Percentiles rank a stretch among this genome's conserved stretches.
These are phyloP conservation scores for Yamadazyma atmosphaerica DNA, from an alignment of 1,139 yeast genomes.

Conservation along the genomic window DNA sequence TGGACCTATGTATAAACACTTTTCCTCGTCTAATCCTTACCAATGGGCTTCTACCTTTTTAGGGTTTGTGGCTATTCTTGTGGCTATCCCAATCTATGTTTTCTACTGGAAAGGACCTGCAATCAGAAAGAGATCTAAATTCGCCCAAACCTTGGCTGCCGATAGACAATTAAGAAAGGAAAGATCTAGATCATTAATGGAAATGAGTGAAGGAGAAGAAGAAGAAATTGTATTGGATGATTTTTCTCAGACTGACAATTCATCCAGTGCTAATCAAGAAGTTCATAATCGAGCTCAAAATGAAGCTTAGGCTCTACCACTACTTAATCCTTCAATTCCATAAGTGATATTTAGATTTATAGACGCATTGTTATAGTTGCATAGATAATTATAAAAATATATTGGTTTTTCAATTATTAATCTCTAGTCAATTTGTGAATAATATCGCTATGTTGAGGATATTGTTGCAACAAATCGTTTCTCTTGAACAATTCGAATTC, in stretches of 20 bases:
- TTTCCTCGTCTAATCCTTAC: conserved; percentile 25
- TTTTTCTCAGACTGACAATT: not conserved
- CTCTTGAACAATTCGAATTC: conserved; percentile 19
- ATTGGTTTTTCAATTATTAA: not conserved
- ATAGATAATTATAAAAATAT: not conserved
- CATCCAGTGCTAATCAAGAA: not conserved
- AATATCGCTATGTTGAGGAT: conserved; percentile 19
- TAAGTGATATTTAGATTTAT: not conserved
- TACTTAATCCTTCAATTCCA: too few relatives aligned
- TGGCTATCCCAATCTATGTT: conserved; percentile 27
- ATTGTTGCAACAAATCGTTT: conserved; percentile 13
- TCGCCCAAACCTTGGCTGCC: conserved; percentile 32
- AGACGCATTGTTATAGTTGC: not conserved
- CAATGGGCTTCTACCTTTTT: conserved; percentile 38
- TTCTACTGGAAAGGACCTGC: conserved; percentile 32
- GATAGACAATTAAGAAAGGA: conserved; percentile 20
- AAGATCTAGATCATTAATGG: conserved; percentile 10
- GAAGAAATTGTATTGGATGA: conserved; percentile 15
- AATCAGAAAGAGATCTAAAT: conserved; percentile 24
- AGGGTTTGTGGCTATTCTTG: conserved; percentile 30
- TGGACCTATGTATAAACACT: conserved; percentile 32
- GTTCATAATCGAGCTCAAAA: conserved; percentile 2
- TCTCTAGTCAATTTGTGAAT: conserved; percentile 16
- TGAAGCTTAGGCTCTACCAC: not conserved
- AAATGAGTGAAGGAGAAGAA: conserved; percentile 11